phyloP scores from a whole-genome alignment of 257 asterid species.

The Buddleja alternifolia region DNA sequence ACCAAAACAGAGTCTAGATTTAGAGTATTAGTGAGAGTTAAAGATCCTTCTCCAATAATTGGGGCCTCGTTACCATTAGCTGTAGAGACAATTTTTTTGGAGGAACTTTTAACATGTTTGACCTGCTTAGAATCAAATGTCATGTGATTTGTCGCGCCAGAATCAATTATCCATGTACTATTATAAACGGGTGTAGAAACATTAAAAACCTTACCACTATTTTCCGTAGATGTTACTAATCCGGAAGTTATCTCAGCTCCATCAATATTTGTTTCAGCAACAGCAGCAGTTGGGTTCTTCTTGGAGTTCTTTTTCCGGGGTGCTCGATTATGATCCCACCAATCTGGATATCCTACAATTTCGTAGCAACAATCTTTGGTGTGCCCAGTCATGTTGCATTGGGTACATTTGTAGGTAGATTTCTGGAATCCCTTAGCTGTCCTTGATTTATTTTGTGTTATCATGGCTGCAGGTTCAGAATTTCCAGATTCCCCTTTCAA shows the following conservation, averaged over 20 bases:
- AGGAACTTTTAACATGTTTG: not conserved
- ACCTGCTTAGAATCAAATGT: not conserved
- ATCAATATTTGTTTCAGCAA: too few species aligned
- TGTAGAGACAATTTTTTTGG: not conserved
- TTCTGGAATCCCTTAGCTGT: too few species aligned
- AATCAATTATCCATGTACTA: constrained; percentile 12
- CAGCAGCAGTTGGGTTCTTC: too few species aligned
- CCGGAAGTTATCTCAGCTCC: not conserved
- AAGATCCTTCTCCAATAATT: not conserved
- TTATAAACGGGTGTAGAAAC: not conserved
- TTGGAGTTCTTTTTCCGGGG: too few species aligned
- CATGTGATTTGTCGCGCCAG: not conserved
- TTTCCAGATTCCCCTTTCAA: constrained; percentile 7
- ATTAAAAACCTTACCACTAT: not conserved
- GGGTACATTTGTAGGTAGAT: not conserved
- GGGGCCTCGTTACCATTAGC: not conserved
- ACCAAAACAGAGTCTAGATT: not conserved
- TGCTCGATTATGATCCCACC: not conserved
- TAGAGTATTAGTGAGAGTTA: not conserved
- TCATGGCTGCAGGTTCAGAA: not conserved
- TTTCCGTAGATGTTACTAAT: not conserved
- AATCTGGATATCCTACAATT: constrained; percentile 4
- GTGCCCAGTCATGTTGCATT: not conserved
- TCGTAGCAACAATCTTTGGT: not conserved
- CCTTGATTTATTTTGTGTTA: too few species aligned